A percentile compares a stretch with the other conserved stretches of the same genome.
Conservation (phyloP, 2,329 filamentous ascomycete genomes). For the Dothideomycetes sp. region DNA sequence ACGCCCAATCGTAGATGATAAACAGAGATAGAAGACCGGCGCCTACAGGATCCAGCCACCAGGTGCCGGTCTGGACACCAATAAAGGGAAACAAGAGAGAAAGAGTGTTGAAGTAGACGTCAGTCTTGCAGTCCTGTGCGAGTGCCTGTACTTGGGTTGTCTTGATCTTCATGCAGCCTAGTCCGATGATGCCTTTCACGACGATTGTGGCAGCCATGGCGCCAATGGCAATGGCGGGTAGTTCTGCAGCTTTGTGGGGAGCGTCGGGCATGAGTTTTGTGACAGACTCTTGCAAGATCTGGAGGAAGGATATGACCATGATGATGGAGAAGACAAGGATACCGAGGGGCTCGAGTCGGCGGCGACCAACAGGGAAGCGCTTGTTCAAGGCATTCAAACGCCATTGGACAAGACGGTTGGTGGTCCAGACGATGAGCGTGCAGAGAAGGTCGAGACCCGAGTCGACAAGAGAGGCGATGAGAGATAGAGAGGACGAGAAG, state of each 20-base stretch:
- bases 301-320: conserved; percentile 52
- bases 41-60: conserved; percentile 58
- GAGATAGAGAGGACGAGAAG: conserved; percentile 46
- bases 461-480: conserved; percentile 52
- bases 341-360: conserved; percentile 48
- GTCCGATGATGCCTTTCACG: conserved; percentile 49
- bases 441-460: conserved; percentile 50
- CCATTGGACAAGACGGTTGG: conserved; percentile 49
- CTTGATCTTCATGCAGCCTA: conserved; percentile 48
- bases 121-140: conserved; percentile 52
- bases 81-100: conserved; percentile 53
- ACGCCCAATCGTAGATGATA: conserved; percentile 60
- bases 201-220: conserved; percentile 48
- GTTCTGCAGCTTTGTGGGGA: conserved; percentile 35
- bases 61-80: conserved; percentile 46
- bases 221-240: conserved; percentile 43
- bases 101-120: conserved; percentile 54
- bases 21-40: conserved; percentile 52
- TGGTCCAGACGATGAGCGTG: conserved; percentile 50
- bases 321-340: conserved; percentile 53
- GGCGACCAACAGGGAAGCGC: conserved; percentile 47
- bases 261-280: conserved; percentile 40
- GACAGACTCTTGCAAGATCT: conserved; percentile 51
- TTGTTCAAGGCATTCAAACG: conserved; percentile 37
- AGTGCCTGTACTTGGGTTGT: conserved; percentile 55